phyloP scores from a whole-genome alignment of 768 basidiomycete species.

The Termitomyces sp. region DNA sequence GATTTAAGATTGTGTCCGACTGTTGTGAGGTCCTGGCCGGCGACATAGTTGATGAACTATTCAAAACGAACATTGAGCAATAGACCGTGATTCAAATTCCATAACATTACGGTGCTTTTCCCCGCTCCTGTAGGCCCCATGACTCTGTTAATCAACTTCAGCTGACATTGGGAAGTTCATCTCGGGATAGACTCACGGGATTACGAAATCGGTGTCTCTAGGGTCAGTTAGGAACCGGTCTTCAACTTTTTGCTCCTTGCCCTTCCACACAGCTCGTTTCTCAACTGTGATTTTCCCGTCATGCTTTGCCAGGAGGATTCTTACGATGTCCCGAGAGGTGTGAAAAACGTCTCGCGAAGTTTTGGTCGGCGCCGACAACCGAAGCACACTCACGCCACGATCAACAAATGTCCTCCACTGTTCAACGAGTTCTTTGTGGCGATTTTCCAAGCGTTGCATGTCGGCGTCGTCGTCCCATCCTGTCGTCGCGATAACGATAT shows the following conservation, averaged over 20 bases:
- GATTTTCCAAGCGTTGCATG: neutral
- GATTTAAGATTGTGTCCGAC: slow-evolving; percentile 11
- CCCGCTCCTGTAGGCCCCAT: slow-evolving; percentile 12
- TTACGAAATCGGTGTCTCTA: slow-evolving; percentile 7
- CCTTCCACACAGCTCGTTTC: slow-evolving; percentile 6
- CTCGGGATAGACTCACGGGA: slow-evolving; percentile 4
- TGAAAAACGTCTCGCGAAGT: slow-evolving; percentile 7
- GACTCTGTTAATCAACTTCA: neutral
- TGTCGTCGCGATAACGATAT: slow-evolving; percentile 6
- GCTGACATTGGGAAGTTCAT: neutral
- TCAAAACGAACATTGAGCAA: neutral
- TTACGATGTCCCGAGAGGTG: slow-evolving; percentile 8
- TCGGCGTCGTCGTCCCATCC: slow-evolving; percentile 6
- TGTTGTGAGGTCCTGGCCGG: neutral
- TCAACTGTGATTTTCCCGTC: neutral
- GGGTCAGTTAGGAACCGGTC: slow-evolving; percentile 7
- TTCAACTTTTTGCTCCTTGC: slow-evolving; percentile 6
- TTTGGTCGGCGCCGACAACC: slow-evolving; percentile 3
- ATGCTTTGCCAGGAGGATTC: slow-evolving; percentile 5
- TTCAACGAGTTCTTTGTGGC: slow-evolving; percentile 8
- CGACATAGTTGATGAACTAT: slow-evolving; percentile 13
- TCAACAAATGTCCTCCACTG: slow-evolving; percentile 10
- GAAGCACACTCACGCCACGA: slow-evolving; percentile 11
- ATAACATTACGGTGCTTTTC: slow-evolving; percentile 10
- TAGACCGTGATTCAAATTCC: neutral